phyloP scores from a whole-genome alignment of 768 basidiomycete genomes.

The Mycena metata region DNA sequence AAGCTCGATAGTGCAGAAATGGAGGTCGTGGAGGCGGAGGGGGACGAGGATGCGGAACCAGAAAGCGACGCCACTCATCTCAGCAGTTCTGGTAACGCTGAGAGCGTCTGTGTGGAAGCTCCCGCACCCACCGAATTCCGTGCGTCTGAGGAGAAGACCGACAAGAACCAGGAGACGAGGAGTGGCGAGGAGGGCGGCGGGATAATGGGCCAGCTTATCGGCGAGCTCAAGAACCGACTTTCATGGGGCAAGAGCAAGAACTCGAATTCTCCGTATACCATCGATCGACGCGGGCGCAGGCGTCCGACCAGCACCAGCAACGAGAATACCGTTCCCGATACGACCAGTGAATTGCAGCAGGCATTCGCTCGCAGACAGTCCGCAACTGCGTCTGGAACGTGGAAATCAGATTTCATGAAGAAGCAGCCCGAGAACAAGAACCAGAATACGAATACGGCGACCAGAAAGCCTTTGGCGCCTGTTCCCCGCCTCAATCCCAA shows the following conservation, averaged over 20 bases:
- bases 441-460: not conserved
- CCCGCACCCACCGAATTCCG: not conserved
- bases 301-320: not conserved
- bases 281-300: too few relatives aligned
- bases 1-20: too few relatives aligned
- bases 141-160: not conserved
- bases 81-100: not conserved
- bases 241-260: not conserved
- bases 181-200: not conserved
- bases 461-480: not conserved
- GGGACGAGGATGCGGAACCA: too few relatives aligned
- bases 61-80: not conserved
- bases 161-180: not conserved
- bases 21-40: too few relatives aligned
- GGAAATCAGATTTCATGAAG: not conserved
- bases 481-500: not conserved
- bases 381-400: not conserved
- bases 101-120: not conserved
- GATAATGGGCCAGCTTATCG: not conserved
- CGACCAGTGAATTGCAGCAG: conserved; percentile 23
- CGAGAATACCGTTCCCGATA: not conserved
- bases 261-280: not conserved
- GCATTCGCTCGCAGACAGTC: conserved; percentile 23
- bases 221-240: not conserved
- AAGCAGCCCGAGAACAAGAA: not conserved